A percentile compares a stretch with the other conserved stretches of the same genome.
phyloP scores from a whole-genome alignment of 371 early-diverging fungal genomes.

The Zopfochytrium polystomum region DNA sequence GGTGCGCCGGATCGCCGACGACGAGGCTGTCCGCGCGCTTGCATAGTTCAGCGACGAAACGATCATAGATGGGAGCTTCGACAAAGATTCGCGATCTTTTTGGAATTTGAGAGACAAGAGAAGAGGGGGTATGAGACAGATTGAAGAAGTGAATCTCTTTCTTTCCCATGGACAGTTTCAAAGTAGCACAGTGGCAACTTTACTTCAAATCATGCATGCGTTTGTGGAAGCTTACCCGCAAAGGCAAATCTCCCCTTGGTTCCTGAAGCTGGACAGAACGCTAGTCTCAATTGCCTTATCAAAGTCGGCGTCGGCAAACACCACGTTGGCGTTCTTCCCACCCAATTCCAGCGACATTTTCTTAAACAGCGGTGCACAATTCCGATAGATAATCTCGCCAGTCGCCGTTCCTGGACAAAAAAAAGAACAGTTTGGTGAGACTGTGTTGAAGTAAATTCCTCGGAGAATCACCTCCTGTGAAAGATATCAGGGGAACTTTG shows the following conservation, averaged over 20 bases:
- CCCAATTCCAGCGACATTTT: slow-evolving; percentile 70
- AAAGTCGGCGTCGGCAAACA: slow-evolving; percentile 71
- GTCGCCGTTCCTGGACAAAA: slow-evolving; percentile 59
- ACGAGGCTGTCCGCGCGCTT: slow-evolving; percentile 41
- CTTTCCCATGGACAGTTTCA: background rate
- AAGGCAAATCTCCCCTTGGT: slow-evolving; percentile 67
- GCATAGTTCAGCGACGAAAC: slow-evolving; percentile 52
- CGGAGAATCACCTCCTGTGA: slow-evolving; percentile 60
- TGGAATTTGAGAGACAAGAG: slow-evolving; percentile 6
- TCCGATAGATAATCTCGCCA: slow-evolving; percentile 53
- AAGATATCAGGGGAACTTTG: slow-evolving; percentile 65
- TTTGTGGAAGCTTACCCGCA: slow-evolving; percentile 24
- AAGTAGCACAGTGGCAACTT: background rate
- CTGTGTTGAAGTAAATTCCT: background rate
- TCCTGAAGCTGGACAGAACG: slow-evolving; percentile 59
- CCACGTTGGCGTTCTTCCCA: slow-evolving; percentile 75
- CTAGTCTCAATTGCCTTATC: slow-evolving; percentile 56
- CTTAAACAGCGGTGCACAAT: slow-evolving; percentile 58
- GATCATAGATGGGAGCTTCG: slow-evolving; percentile 56
- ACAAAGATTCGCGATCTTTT: slow-evolving; percentile 70
- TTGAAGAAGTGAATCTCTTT: no score
- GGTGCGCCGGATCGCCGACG: slow-evolving; percentile 64
- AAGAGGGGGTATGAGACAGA: background rate
- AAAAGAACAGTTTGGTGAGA: slow-evolving; percentile 5
- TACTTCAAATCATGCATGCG: background rate